These are phyloP conservation scores for Batrachochytrium dendrobatidis DNA, from an alignment of 371 early-diverging fungal genomes.

Conservation along the genomic window DNA sequence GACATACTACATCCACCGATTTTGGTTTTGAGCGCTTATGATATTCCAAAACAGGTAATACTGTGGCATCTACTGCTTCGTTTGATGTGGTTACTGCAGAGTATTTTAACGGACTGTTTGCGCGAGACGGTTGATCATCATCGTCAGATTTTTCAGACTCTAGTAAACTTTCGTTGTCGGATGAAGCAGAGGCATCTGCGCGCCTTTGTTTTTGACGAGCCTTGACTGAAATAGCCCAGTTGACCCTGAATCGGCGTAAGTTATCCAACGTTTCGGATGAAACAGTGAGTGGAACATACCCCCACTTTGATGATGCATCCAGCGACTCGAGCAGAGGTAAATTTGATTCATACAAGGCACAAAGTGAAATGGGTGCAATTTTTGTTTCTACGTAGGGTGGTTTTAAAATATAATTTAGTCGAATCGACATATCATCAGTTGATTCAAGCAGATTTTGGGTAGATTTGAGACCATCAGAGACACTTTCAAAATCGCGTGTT, in stretches of 20 bases:
- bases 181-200: conserved; percentile 3
- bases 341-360: conserved; percentile 2
- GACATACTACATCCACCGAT: conserved; percentile 24
- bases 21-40: conserved; percentile 1
- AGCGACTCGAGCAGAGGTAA: not conserved
- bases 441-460: conserved; percentile 27
- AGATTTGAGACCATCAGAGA: conserved; percentile 10
- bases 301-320: conserved; percentile 9
- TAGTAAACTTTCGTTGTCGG: conserved; percentile 15
- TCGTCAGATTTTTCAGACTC: conserved; percentile 9
- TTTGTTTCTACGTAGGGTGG: conserved; percentile 33
- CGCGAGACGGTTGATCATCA: not conserved
- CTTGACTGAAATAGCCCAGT: conserved; percentile 10
- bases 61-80: not conserved
- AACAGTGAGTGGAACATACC: conserved; percentile 22
- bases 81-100: not conserved
- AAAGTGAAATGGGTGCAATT: conserved; percentile 18
- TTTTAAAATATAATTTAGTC: conserved; percentile 26
- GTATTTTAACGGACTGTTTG: not conserved
- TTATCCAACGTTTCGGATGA: conserved; percentile 19
- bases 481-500: conserved; percentile 29
- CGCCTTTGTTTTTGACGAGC: not conserved
- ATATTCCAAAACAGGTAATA: not conserved
- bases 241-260: conserved; percentile 25
- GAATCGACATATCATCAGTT: conserved; percentile 36